Evolutionary conservation across 1,139 yeast species (phyloP), one percentile per base, ranked within the genome.

Genomic region (Blastobotrys apis): DNA sequence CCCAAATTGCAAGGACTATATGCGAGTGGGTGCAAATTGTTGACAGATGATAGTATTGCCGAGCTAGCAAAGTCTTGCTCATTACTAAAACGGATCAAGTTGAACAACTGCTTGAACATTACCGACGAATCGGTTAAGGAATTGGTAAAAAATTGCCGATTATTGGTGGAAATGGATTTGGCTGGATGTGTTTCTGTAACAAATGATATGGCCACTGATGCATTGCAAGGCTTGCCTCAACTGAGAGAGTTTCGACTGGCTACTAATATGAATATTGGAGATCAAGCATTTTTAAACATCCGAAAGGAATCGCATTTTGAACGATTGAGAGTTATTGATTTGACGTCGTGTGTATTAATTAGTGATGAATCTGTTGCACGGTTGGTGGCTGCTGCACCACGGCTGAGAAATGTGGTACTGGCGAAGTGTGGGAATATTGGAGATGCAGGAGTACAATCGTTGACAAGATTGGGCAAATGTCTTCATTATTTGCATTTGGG

Each of bases 401-500:
- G 87, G 48, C 69, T 92, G 50, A 74, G 97, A 53, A 88, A 90
- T 59, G 85, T 92, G 35, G 92, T 86, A 10, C 72, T 92, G 48
- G 90, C 95, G 4, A 92, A 92, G 64, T 92, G 98, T 68, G 73
- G 81, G 63, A 83, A 83, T 60, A 79, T 92, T 25, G 87, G 97
- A 1, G 97, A 92, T 69, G 76, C 82, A 1, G 80, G 94, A 1
- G 70, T 92, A 36, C 72, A 81, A 48, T 81, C 88, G 17, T 72
- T 88, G 53, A 73, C 94, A 10, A 75, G 73, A 39, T 70, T 90
- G 47, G 95, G 95, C 5, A 80, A 86, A 59, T 82, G 83, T 57
- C 71, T 92, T 54, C 97, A 90, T 62, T 87, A 88, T 57, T 74
- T 92, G 45, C 98, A 92, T 67, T 74, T 92, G 53, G 97, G 97